phyloP scores from a whole-genome alignment of 257 asterid species.

The Solanum chmielewskii region DNA sequence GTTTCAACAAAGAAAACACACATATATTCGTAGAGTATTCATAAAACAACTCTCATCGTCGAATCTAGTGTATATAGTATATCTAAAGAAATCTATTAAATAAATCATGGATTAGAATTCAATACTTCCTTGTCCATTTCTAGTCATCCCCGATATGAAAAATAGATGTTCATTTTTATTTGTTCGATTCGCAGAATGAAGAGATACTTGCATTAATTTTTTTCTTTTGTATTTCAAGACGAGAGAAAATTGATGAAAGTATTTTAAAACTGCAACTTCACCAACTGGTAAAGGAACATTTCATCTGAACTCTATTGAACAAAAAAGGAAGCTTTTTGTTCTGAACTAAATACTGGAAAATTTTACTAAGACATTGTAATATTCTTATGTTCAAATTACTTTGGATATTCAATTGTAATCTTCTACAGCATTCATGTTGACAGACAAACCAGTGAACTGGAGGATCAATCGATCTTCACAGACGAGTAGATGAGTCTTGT shows the following conservation, averaged over 20 bases:
- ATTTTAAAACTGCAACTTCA: background rate
- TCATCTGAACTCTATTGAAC: background rate
- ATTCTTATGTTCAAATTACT: background rate
- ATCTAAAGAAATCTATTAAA: too few relatives aligned
- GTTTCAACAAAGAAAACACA: background rate
- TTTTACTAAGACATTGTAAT: background rate
- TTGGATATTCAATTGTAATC: background rate
- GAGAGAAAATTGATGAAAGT: background rate
- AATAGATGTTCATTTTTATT: background rate
- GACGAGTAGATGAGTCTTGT: constrained; percentile 78
- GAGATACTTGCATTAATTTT: background rate
- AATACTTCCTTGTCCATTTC: background rate
- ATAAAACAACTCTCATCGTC: background rate
- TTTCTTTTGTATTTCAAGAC: background rate
- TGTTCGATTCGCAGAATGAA: background rate
- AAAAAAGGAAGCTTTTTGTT: background rate
- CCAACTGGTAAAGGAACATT: background rate
- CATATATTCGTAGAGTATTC: background rate
- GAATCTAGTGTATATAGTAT: background rate
- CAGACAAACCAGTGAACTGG: background rate
- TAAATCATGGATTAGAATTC: background rate
- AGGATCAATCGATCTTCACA: constrained; percentile 49
- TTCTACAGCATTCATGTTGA: background rate
- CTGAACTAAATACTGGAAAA: background rate
- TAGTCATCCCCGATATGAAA: background rate